Conservation (phyloP, 257 asterid species). For the Coffea eugenioides region DNA sequence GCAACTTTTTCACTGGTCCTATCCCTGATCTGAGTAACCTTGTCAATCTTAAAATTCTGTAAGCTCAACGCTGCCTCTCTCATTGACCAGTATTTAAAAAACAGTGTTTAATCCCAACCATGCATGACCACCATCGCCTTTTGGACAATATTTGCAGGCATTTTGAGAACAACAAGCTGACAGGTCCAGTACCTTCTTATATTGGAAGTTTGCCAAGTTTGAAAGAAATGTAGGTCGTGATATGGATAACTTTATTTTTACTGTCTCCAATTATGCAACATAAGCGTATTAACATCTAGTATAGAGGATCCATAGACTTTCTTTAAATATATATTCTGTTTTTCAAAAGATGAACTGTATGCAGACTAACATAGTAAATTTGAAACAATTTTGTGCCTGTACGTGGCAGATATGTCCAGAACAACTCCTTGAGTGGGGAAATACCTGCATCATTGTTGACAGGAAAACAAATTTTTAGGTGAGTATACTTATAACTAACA, state of each 20-base stretch:
- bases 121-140: background rate
- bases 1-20: conserved; percentile 58
- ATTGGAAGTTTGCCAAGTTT: conserved; percentile 68
- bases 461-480: conserved; percentile 72
- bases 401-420: conserved; percentile 63
- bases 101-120: background rate
- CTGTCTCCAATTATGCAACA: background rate
- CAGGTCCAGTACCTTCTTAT: conserved; percentile 69
- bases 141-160: conserved; percentile 59
- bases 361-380: background rate
- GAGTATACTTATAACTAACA: conserved; percentile 26
- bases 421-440: conserved; percentile 80
- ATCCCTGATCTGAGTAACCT: conserved; percentile 85
- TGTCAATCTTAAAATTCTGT: conserved; percentile 71
- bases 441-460: conserved; percentile 63
- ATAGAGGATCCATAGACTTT: background rate
- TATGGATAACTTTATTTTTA: conserved; percentile 13
- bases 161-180: conserved; percentile 75
- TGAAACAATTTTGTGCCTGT: conserved; percentile 4
- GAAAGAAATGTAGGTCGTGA: conserved; percentile 64
- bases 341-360: background rate
- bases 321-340: background rate
- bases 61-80: conserved; percentile 29
- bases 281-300: conserved; percentile 9
- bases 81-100: background rate